Base-by-base conservation (phyloP, 345 rosid genomes). In the Lepidium africanum region DNA sequence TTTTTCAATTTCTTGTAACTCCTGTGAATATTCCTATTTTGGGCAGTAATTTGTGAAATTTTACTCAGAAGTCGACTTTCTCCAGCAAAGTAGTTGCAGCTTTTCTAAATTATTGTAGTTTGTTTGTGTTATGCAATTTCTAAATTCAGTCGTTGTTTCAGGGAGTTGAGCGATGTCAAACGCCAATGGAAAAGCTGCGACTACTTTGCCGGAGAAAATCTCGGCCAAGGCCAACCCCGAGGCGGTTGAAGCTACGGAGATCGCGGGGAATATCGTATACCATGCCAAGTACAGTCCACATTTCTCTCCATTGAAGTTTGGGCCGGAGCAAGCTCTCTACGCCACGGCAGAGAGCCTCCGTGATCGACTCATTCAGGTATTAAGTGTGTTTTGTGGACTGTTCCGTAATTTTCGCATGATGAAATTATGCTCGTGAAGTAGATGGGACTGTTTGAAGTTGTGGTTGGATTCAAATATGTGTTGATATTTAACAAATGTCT, bases 241-340 rank as follows among this genome's bases (percentile, higher is more conserved):
- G 70, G 83, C 95, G 0, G 76, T 64, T 9, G 80, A 80, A 32
- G 83, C 94, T 0, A 32, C 78, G 17, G 86, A 82, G 36, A 85
- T 94, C 59, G 97, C 96, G 1, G 85, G 87, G 14, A 91, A 94
- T 64, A 88, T 93, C 76, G 64, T 76, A 56, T 90, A 88, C 81
- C 98, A 90, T 60, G 87, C 84, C 17, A 84, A 80, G 43, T 90
- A 76, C 75, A 84, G 81, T 73, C 97, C 98, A 30, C 98, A 93
- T 82, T 93, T 93, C 78, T 93, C 96, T n/a, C 95, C 92, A 33
- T 87, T 77, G 78, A 90, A 85, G 87, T 94, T 90, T 36, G 89
- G 87, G 51, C 87, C 89, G 0, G 97, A 88, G 72, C 94, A 93
- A 76, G 97, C 92, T 6, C 90, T 72, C 81, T 93, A 67, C 63